These are phyloP conservation scores for Croton setiger DNA, from an alignment of 441 rosid species.

Conservation along the genomic window DNA sequence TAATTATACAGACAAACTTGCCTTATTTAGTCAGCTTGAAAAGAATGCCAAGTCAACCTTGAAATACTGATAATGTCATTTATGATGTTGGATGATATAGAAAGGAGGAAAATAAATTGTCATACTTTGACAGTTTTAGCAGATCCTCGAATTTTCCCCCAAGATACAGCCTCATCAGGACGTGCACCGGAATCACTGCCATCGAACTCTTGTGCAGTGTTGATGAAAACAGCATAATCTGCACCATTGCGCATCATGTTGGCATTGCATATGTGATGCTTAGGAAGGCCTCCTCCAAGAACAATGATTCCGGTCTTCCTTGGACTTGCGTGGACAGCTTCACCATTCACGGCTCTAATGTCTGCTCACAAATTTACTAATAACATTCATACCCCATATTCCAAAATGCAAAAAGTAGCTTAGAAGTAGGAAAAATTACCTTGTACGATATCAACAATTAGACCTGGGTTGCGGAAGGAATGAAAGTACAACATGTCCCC, in stretches of 20 bases:
- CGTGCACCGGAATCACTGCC: conserved; percentile 97
- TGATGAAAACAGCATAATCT: conserved; percentile 86
- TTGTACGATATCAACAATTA: conserved; percentile 61
- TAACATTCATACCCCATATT: conserved; percentile 3
- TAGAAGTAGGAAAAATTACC: conserved; percentile 36
- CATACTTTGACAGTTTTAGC: conserved; percentile 82
- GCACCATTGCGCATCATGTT: conserved; percentile 99
- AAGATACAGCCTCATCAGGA: conserved; percentile 93
- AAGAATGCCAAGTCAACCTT: too few relatives aligned
- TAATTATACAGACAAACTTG: too few relatives aligned
- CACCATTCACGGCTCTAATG: conserved; percentile 75
- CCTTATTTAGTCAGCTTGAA: too few relatives aligned
- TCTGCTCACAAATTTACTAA: conserved; percentile 38
- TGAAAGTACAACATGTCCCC: conserved; percentile 96
- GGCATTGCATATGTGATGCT: conserved; percentile 97
- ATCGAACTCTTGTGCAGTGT: conserved; percentile 91
- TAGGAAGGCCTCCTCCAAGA: conserved; percentile 90
- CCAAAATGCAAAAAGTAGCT: not conserved
- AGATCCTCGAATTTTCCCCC: conserved; percentile 85
- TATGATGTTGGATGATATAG: not conserved
- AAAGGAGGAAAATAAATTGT: conserved; percentile 3
- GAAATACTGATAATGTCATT: not conserved
- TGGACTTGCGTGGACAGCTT: conserved; percentile 77
- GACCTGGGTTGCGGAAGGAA: conserved; percentile 62
- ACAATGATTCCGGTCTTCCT: conserved; percentile 84